Base-by-base conservation (phyloP, 768 basidiomycete genomes). In the Hemileccinum rubropunctum region DNA sequence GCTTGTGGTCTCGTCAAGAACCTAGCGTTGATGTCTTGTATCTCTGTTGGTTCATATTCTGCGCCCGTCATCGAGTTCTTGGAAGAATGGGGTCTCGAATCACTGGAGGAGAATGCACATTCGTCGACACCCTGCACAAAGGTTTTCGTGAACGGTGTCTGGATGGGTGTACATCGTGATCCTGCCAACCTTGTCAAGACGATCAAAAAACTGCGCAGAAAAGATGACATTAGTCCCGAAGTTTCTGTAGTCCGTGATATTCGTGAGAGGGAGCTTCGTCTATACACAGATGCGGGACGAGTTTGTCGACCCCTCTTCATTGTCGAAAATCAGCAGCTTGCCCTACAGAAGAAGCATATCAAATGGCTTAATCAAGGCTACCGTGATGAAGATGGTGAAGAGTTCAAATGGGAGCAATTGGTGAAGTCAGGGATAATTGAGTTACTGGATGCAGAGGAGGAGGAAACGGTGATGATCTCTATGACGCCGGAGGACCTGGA, bases 1-100 rank as follows among this genome's bases (percentile, higher is more conserved):
- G 97, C 97, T 53, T 99, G 97, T 71, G 97, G 97, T 71, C 81
- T 98, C 38, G 97, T 98, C 71, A 98, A 99, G 76, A 98, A 99
- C 71, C 73, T 99, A 50, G 91, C 97, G 0, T 83, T 98, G 57
- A 95, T 98, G 94, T 75, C 95, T 4, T 95, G 93, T 70, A 97
- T 98, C 51, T 98, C 97, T 39, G 95, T 99, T 51, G 97, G 97
- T 37, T 95, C 95, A 0, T 85, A 90, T 52, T 93, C 94, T 20
- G 93, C 90, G 3, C 94, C 95, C 1, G 92, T 99, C 62, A 91
- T 97, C 65, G 95, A 98, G 69, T 98, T 98, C 73, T 74, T 99
- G 76, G 92, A 98, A 66, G 95, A 98, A 73, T 98, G 95, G 95
- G 95, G 95, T 58, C 73, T 98, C 53, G 93, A 98, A 68, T 91